These are phyloP conservation scores for Huntiella moniliformis DNA, from an alignment of 2,329 filamentous ascomycete species.

Conservation along the genomic window DNA sequence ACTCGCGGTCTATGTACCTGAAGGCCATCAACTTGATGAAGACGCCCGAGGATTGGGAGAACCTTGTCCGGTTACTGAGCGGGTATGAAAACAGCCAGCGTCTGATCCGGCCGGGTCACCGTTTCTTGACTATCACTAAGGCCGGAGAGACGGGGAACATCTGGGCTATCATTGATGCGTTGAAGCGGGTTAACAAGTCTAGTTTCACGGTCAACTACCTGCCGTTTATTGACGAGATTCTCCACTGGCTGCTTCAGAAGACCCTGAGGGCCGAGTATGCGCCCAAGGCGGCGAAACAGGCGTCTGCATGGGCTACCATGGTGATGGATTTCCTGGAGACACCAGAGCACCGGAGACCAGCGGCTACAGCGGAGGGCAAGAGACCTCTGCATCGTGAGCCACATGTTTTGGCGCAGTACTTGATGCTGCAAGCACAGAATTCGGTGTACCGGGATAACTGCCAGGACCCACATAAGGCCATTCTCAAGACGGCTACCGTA, in stretches of 20 bases:
- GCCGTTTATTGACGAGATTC: slow-evolving; percentile 17
- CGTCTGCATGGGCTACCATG: slow-evolving; percentile 27
- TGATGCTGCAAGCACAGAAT: slow-evolving; percentile 26
- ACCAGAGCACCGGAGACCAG: slow-evolving; percentile 19
- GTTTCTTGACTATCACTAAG: slow-evolving; percentile 23
- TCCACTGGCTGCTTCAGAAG: slow-evolving; percentile 23
- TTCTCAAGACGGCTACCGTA: slow-evolving; percentile 21
- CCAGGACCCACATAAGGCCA: slow-evolving; percentile 18
- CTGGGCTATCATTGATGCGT: slow-evolving; percentile 30
- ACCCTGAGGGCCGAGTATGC: slow-evolving; percentile 22
- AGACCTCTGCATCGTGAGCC: slow-evolving; percentile 24
- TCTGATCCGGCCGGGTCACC: slow-evolving; percentile 19
- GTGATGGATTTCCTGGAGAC: slow-evolving; percentile 32
- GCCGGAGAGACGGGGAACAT: slow-evolving; percentile 24
- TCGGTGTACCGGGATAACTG: slow-evolving; percentile 19
- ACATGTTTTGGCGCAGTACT: slow-evolving; percentile 22
- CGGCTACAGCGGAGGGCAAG: slow-evolving; percentile 12
- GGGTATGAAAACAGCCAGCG: slow-evolving; percentile 27
- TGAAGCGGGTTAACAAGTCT: slow-evolving; percentile 27
- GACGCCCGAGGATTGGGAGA: slow-evolving; percentile 30
- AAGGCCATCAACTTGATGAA: slow-evolving; percentile 27
- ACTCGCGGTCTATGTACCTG: slow-evolving; percentile 22
- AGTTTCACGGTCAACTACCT: slow-evolving; percentile 24
- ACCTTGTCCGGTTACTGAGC: slow-evolving; percentile 32
- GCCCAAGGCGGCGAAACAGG: slow-evolving; percentile 21